A percentile compares a stretch with the other conserved stretches of the same genome.
These are phyloP conservation scores for Blastobotrys chiropterorum DNA, from an alignment of 805 yeast species.

Conservation along the genomic window DNA sequence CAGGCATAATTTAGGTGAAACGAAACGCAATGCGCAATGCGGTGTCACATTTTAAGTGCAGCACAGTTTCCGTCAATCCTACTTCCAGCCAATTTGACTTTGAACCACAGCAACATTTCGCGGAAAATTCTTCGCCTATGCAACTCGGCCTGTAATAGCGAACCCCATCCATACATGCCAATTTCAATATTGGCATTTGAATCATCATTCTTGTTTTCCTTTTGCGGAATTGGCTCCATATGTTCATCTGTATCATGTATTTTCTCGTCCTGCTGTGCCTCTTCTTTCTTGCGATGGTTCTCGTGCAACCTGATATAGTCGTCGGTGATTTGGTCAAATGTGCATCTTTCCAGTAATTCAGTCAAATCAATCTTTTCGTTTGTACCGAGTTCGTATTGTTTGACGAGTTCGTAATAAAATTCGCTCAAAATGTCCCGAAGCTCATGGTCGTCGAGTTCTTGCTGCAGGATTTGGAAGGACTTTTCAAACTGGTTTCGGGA, in stretches of 20 bases:
- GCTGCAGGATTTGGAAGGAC: constrained; percentile 1
- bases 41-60: background rate
- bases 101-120: constrained; percentile 7
- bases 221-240: background rate
- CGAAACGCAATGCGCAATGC: too few relatives aligned
- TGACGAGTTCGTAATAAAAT: constrained; percentile 7
- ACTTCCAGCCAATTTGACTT: constrained; percentile 4
- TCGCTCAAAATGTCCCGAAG: constrained; percentile 8
- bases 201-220: constrained; percentile 1
- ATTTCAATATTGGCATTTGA: constrained; percentile 1
- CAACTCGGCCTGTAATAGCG: background rate
- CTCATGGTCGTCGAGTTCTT: constrained; percentile 7
- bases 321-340: background rate
- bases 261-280: background rate
- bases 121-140: background rate
- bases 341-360: background rate
- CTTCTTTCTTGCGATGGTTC: background rate
- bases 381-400: background rate
- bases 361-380: background rate
- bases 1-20: constrained; percentile 5
- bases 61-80: constrained; percentile 3
- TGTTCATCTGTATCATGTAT: background rate
- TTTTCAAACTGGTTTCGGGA: background rate
- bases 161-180: constrained; percentile 4
- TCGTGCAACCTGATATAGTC: background rate